Base-by-base conservation (phyloP, 1,139 yeast genomes). In the Wickerhamiella infanticola region DNA sequence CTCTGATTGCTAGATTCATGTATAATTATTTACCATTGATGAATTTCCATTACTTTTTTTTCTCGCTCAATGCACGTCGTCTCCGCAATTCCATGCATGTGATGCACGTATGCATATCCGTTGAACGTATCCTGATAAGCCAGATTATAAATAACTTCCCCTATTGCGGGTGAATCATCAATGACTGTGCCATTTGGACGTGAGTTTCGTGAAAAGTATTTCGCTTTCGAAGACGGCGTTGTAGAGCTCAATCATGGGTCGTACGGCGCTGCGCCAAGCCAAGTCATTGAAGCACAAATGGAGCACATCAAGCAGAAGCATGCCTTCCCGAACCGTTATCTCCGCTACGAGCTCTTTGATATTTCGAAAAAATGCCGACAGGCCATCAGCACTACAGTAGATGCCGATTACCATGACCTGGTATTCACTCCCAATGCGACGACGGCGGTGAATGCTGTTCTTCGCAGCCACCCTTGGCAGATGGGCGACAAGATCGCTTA, bases 341-440 rank as follows among this genome's bases (percentile, higher is more conserved):
- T 63, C 44, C 44, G 49, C 5, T 24, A 42, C 7, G 40, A 43
- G 13, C 45, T 44, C 68, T 1, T 52, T 40, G 37, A 29, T 7
- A 29, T 40, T 11, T 35, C 48, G 7, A n/a, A 31, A 8, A 37
- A 40, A 11, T 45, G 57, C 4, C 52, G 75, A 18, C 56, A 63
- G 40, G 46, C 50, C 4, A 57, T 72, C 3, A 69, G 71, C 0
- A 54, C 64, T 24, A 48, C 73, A 3, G 58, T 77, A 36, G 66
- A 73, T 42, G 66, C 72, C 46, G 74, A 72, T 45, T 60, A 62
- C 45, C 63, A 62, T 42, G 65, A 68, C 52, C 54, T 77, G 48
- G 80, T 74, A 0, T 58, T 77, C 36, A 72, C 72, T 2, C 61
- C 66, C 9, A 80, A 79, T 56, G 82, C 85, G 3, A 77, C 85